Conservation (phyloP, 768 basidiomycete genomes). For the Mycena maculata region DNA sequence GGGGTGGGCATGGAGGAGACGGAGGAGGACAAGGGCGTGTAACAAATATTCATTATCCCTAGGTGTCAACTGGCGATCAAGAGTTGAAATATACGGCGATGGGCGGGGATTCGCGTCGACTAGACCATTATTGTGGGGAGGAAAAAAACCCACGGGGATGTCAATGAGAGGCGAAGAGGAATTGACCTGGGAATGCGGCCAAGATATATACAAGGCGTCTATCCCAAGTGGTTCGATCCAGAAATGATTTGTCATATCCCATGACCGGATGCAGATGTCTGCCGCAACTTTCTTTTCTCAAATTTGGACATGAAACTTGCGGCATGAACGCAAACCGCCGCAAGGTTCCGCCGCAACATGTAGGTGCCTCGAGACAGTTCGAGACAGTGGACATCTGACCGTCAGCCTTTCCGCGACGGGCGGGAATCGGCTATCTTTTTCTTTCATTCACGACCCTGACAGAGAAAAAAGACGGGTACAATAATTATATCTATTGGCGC, state of each 20-base stretch:
- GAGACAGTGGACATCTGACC: too few species aligned
- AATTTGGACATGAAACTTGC: too few species aligned
- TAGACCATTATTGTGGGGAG: conserved; percentile 3
- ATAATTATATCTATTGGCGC: too few species aligned
- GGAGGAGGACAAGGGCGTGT: conserved; percentile 8
- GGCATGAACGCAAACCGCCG: too few species aligned
- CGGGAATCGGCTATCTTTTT: too few species aligned
- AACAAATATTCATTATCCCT: conserved; percentile 30
- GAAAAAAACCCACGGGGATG: too few species aligned
- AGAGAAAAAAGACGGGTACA: neutral
- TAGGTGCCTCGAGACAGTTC: too few species aligned
- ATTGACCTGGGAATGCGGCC: neutral
- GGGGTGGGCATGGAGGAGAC: conserved; percentile 26
- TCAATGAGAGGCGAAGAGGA: neutral
- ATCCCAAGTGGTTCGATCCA: conserved; percentile 1
- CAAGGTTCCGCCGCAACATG: too few species aligned
- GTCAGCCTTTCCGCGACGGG: too few species aligned
- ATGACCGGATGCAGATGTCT: neutral
- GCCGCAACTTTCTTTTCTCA: too few species aligned
- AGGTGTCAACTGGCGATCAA: conserved; percentile 17
- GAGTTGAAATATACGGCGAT: conserved; percentile 21
- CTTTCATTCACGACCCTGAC: too few species aligned
- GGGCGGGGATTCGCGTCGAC: neutral
- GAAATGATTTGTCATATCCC: neutral
- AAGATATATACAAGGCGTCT: conserved; percentile 12